phyloP scores from a whole-genome alignment of 2,329 filamentous ascomycete species.

The Dactylellina sp. region DNA sequence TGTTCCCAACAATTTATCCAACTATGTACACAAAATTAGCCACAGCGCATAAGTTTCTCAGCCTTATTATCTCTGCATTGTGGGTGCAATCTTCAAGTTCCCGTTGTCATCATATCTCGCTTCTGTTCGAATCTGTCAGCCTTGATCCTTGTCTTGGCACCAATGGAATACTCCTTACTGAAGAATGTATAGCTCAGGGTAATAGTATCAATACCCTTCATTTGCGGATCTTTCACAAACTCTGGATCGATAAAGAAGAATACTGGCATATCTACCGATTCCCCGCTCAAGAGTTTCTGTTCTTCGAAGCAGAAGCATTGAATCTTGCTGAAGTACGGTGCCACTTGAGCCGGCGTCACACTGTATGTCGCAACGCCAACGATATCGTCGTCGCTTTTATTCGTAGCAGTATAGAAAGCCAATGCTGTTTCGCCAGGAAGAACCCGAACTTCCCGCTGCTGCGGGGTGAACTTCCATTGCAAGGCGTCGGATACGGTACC shows the following conservation, averaged over 20 bases:
- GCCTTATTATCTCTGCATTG: slow-evolving; percentile 45
- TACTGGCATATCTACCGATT: slow-evolving; percentile 99
- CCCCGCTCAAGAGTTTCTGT: slow-evolving; percentile 90
- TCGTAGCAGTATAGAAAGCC: slow-evolving; percentile 97
- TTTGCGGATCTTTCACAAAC: slow-evolving; percentile 88
- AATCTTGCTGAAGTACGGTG: slow-evolving; percentile 98
- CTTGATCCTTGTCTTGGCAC: slow-evolving; percentile 8
- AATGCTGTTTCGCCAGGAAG: slow-evolving; percentile 95
- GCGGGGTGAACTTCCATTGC: slow-evolving; percentile 96
- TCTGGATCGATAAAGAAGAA: slow-evolving; percentile 99
- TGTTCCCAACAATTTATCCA: not conserved
- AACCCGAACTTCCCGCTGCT: slow-evolving; percentile 95
- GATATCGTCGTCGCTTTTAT: slow-evolving; percentile 88
- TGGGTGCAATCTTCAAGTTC: slow-evolving; percentile 49
- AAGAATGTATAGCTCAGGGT: slow-evolving; percentile 98
- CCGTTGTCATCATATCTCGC: slow-evolving; percentile 87
- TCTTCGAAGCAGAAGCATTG: slow-evolving; percentile 99
- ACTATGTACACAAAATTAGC: slow-evolving; percentile 38
- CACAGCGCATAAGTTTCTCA: not conserved
- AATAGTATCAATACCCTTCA: slow-evolving; percentile 93
- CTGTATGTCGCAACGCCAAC: slow-evolving; percentile 98
- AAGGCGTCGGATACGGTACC: slow-evolving; percentile 93
- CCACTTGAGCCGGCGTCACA: slow-evolving; percentile 93
- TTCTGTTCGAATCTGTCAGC: slow-evolving; percentile 67
- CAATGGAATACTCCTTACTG: slow-evolving; percentile 73